Conservation (phyloP, 768 basidiomycete species). For the Amanita thiersii region DNA sequence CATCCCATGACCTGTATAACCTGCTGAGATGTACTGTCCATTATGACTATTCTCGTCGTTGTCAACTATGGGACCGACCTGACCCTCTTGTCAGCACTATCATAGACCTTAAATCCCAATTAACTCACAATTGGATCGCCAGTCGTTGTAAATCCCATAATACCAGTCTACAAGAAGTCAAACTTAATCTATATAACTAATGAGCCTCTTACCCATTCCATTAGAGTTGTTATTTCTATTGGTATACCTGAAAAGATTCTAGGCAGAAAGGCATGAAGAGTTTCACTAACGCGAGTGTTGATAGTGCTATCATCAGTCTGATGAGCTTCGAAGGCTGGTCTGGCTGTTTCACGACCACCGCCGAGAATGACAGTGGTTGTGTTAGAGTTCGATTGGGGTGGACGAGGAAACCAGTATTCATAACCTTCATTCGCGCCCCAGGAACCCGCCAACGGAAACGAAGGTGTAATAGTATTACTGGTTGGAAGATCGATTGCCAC, state of each 20-base stretch:
- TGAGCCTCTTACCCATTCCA: slow-evolving; percentile 64
- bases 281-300: slow-evolving; percentile 36
- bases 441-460: slow-evolving; percentile 31
- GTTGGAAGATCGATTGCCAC: slow-evolving; percentile 27
- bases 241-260: slow-evolving; percentile 46
- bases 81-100: not conserved
- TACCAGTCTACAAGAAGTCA: slow-evolving; percentile 53
- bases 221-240: slow-evolving; percentile 43
- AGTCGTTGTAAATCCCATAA: slow-evolving; percentile 65
- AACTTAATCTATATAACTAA: not conserved
- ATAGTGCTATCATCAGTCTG: slow-evolving; percentile 50
- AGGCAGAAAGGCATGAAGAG: slow-evolving; percentile 54
- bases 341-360: slow-evolving; percentile 46
- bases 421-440: slow-evolving; percentile 46
- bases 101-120: not conserved
- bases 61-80: slow-evolving; percentile 58
- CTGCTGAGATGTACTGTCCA: slow-evolving; percentile 68
- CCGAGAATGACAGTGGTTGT: slow-evolving; percentile 65
- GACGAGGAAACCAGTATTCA: slow-evolving; percentile 84
- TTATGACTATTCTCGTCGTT: slow-evolving; percentile 19
- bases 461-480: slow-evolving; percentile 19
- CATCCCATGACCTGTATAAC: slow-evolving; percentile 78
- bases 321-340: slow-evolving; percentile 39
- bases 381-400: slow-evolving; percentile 21
- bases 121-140: slow-evolving; percentile 60